Percentiles rank a stretch among this genome's conserved stretches.
Conservation (phyloP, 305 asterid genomes). For the Plantago lanceolata region DNA sequence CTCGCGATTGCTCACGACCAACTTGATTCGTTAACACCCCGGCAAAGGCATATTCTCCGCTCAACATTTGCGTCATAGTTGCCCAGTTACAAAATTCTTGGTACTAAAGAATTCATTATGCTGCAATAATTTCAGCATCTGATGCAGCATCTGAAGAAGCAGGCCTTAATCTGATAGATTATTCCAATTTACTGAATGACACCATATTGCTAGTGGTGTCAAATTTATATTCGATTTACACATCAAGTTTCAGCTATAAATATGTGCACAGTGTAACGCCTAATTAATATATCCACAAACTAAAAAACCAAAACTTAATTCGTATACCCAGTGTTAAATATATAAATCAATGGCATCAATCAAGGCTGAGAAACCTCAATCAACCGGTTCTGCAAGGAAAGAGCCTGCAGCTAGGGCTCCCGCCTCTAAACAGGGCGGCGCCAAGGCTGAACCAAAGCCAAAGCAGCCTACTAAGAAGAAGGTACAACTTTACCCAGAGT, state of each 20-base stretch:
- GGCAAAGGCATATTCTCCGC: too few relatives aligned
- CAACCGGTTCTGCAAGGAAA: background rate
- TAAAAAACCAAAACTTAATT: background rate
- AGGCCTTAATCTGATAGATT: conserved; percentile 3
- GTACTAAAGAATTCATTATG: background rate
- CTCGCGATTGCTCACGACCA: too few relatives aligned
- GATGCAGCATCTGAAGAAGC: background rate
- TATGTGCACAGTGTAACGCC: background rate
- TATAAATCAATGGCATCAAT: conserved; percentile 4
- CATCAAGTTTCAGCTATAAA: conserved; percentile 9
- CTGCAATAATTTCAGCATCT: conserved; percentile 6
- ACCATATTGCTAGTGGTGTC: conserved; percentile 2
- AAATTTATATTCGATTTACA: background rate
- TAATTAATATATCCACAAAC: background rate
- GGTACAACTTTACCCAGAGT: background rate
- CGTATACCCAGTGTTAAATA: background rate
- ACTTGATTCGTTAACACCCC: too few relatives aligned
- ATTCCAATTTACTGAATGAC: conserved; percentile 3
- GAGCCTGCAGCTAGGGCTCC: background rate
- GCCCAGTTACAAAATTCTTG: background rate
- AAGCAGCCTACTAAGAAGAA: conserved; percentile 18
- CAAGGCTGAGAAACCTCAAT: conserved; percentile 9
- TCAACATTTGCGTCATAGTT: too few relatives aligned
- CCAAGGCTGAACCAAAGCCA: conserved; percentile 12
- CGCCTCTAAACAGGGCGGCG: conserved; percentile 3